These are phyloP conservation scores for Lactifluus volemus DNA, from an alignment of 768 basidiomycete species.

Conservation along the genomic window DNA sequence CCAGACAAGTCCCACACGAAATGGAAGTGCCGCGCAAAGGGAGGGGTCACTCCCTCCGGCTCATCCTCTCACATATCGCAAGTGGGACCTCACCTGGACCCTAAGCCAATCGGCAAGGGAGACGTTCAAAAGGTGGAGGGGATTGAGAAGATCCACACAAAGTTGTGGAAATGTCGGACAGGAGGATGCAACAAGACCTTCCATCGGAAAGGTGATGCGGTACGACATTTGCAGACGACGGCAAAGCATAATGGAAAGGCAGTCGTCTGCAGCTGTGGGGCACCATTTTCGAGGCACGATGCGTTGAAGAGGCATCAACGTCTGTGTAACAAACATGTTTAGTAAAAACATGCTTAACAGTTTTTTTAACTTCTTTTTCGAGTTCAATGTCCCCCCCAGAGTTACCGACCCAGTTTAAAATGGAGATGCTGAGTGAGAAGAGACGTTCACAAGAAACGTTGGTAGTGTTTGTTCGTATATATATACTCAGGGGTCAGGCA, in stretches of 20 bases:
- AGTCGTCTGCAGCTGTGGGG: constrained; percentile 13
- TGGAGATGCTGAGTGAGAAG: no score
- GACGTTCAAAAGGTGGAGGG: not conserved
- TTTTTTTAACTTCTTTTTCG: not conserved
- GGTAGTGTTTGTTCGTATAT: no score
- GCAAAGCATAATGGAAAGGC: constrained; percentile 13
- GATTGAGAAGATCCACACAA: constrained; percentile 10
- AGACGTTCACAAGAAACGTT: no score
- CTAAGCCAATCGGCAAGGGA: not conserved
- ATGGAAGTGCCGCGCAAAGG: constrained; percentile 7
- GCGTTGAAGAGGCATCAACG: constrained; percentile 16
- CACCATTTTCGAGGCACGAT: constrained; percentile 12
- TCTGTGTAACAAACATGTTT: not conserved
- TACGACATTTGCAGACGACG: constrained; percentile 14
- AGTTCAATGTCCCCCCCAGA: no score
- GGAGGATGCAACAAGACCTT: constrained; percentile 13
- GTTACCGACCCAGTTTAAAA: no score
- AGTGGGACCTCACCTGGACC: not conserved
- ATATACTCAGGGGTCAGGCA: no score
- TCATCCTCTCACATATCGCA: not conserved
- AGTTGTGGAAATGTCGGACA: constrained; percentile 13
- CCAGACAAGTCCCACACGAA: constrained; percentile 11
- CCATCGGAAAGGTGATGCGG: constrained; percentile 10
- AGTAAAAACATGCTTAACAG: not conserved
- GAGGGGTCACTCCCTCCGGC: not conserved